Evolutionary conservation across 2,329 filamentous ascomycete species (phyloP).

Genomic region (Penicillium corylophilum): DNA sequence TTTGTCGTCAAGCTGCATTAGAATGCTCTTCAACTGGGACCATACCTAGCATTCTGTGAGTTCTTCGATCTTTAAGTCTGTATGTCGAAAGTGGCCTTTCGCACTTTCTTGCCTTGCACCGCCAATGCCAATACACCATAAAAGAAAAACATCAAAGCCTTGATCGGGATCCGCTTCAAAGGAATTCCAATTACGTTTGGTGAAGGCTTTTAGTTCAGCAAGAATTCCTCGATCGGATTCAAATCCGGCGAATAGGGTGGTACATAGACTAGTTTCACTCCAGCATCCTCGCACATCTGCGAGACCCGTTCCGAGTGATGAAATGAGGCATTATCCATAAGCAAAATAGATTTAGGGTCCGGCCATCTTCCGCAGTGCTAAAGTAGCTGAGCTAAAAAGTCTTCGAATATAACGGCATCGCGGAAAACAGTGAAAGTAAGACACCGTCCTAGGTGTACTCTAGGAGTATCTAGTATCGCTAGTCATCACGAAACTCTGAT

Average conservation of each 20-base stretch:
- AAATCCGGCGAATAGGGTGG: slow-evolving; percentile 39
- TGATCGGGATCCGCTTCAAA: slow-evolving; percentile 18
- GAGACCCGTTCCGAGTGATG: slow-evolving; percentile 28
- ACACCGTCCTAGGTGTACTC: slow-evolving; percentile 34
- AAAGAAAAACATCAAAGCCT: slow-evolving; percentile 27
- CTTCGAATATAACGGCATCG: slow-evolving; percentile 31
- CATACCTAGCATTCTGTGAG: background rate
- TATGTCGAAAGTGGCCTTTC: background rate
- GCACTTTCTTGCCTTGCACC: background rate
- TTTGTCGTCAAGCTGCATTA: too few species aligned
- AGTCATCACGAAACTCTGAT: slow-evolving; percentile 18
- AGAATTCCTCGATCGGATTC: slow-evolving; percentile 42
- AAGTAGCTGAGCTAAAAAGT: slow-evolving; percentile 31
- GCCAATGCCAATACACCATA: background rate
- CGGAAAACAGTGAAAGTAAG: slow-evolving; percentile 28
- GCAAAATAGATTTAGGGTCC: slow-evolving; percentile 31
- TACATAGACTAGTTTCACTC: slow-evolving; percentile 35
- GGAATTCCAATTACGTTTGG: slow-evolving; percentile 30
- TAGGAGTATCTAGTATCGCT: slow-evolving; percentile 31
- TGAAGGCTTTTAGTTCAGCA: slow-evolving; percentile 36
- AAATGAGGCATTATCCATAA: slow-evolving; percentile 35
- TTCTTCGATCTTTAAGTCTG: slow-evolving; percentile 2
- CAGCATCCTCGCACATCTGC: slow-evolving; percentile 30
- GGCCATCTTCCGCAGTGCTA: slow-evolving; percentile 26
- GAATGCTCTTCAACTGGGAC: background rate